Base-by-base conservation (phyloP, 2,329 filamentous ascomycete species). In the Rugonectria rugulosa region DNA sequence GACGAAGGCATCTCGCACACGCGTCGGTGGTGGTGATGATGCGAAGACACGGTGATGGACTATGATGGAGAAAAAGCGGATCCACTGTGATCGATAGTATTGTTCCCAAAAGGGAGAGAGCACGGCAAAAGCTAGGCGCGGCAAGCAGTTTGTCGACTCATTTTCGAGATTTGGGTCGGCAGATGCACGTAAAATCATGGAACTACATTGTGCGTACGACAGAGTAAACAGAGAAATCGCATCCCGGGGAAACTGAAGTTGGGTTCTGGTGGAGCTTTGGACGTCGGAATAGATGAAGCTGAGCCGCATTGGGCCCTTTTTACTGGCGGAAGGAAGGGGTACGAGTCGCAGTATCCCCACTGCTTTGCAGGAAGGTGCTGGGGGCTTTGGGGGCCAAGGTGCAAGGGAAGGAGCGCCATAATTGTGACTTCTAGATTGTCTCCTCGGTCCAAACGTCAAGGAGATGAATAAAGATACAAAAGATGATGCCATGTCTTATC, bases 1-100 rank as follows among this genome's bases (percentile, higher is more conserved):
- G 63, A 61, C 12, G 57, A 67, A 19, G 63, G 29, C 69, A 71
- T 71, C 26, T 11, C 45, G 24, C 37, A 5, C 23, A 47, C 44
- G 48, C 38, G 29, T 57, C 27, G 29, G 20, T 23, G 36, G 42
- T 29, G 10, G 20, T 38, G 24, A 26, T 24, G 29, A 24, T 5
- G n/a, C 29, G 32, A 12, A 12, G n/a, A 42, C 51, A 43, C 47
- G n/a, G 45, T 23, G 23, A 31, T 43, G 11, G 24, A 11, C 24
- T 6, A 11, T 27, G 24, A 11, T 27, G 24, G 11, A 11, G n/a
- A n/a, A 27, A n/a, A 20, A 8, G n/a, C 49, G 32, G 27, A 26
- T 32, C 15, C 21, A 38, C 27, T 21, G 15, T 4, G 29, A 14
- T 32, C 12, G 6, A n/a, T n/a, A n/a, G n/a, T n/a, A n/a, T 40